Percentiles rank a stretch among this genome's conserved stretches.
These are phyloP conservation scores for Pisolithus tinctorius DNA, from an alignment of 768 basidiomycete species.

Conservation along the genomic window DNA sequence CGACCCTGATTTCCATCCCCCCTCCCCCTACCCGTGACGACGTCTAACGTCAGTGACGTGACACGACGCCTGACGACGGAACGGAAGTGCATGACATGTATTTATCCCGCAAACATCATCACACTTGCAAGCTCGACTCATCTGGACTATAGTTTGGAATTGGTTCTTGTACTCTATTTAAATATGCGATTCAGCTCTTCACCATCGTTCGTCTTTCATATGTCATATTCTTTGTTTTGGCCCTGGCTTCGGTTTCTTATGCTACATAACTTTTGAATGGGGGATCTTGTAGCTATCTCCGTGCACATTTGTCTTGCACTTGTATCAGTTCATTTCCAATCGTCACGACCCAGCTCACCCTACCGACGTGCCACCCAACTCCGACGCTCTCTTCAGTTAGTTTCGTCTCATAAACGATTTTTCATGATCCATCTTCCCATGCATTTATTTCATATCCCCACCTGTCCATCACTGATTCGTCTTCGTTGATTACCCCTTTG, in stretches of 20 bases:
- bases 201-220: neutral
- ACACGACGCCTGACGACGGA: conserved; percentile 14
- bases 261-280: neutral
- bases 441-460: neutral
- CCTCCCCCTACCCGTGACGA: neutral
- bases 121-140: conserved; percentile 3
- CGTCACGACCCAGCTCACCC: too few relatives aligned
- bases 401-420: too few relatives aligned
- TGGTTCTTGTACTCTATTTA: conserved; percentile 6
- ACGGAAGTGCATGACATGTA: conserved; percentile 15
- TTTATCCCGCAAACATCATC: conserved; percentile 18
- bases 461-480: neutral
- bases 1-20: neutral
- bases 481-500: too few relatives aligned
- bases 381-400: too few relatives aligned
- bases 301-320: neutral
- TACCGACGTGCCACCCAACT: too few relatives aligned
- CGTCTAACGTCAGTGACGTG: neutral
- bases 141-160: neutral
- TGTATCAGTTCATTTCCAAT: neutral
- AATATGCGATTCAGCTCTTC: neutral
- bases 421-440: too few relatives aligned
- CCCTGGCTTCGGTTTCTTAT: neutral
- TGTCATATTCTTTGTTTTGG: neutral
- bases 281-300: neutral